Conservation (phyloP, 2,329 filamentous ascomycete genomes). For the Colletotrichum salicis region DNA sequence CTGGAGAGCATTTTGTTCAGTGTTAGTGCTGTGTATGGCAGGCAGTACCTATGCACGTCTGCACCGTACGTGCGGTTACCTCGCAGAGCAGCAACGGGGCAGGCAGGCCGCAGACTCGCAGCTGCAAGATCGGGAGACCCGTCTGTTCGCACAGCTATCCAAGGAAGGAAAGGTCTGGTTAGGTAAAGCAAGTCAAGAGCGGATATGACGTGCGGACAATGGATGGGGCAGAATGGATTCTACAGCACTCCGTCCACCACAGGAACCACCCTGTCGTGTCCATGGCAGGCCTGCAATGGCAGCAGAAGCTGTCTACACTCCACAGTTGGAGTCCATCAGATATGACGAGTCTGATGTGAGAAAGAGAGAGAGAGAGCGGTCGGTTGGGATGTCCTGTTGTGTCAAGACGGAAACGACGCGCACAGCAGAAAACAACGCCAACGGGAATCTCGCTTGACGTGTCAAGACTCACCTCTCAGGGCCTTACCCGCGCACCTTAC, state of each 20-base stretch:
- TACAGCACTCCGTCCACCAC: too few species aligned
- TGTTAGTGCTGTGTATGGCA: background rate
- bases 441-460: conserved; percentile 5
- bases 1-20: background rate
- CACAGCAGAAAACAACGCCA: background rate
- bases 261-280: background rate
- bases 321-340: background rate
- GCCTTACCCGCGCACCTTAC: background rate
- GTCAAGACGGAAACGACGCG: background rate
- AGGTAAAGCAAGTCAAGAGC: background rate
- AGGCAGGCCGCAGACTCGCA: too few species aligned
- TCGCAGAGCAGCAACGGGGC: background rate
- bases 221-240: too few species aligned
- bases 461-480: background rate
- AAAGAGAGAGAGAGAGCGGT: background rate
- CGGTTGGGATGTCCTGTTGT: background rate
- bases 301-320: background rate
- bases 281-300: background rate
- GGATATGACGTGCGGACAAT: conserved; percentile 20
- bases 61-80: background rate
- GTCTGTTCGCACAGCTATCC: conserved; percentile 29
- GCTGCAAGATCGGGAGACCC: background rate
- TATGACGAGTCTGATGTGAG: background rate
- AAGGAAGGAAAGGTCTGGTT: conserved; percentile 15
- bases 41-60: background rate